Evolutionary conservation across 306 rosid genomes (phyloP).

Genomic region (Amphicarpaea edgeworthii): DNA sequence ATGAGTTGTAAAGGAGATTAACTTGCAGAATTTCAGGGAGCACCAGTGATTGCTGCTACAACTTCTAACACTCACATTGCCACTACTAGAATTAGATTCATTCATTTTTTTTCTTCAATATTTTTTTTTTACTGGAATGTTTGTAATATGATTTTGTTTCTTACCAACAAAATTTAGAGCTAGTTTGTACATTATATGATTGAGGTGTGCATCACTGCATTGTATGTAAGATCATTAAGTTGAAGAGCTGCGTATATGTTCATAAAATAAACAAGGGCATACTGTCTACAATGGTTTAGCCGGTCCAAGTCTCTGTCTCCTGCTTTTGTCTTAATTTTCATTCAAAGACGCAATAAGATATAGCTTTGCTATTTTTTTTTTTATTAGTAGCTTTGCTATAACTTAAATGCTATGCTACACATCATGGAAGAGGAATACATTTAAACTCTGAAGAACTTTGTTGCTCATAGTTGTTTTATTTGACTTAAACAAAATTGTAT

Average conservation of each 20-base stretch:
- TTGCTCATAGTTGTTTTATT: no score
- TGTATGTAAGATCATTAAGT: conserved; percentile 16
- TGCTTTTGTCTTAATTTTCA: neutral
- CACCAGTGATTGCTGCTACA: conserved; percentile 43
- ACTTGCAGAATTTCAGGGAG: conserved; percentile 37
- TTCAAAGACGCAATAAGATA: neutral
- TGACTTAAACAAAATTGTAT: no score
- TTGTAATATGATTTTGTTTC: conserved; percentile 32
- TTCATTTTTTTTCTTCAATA: conserved; percentile 21
- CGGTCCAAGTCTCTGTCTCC: neutral
- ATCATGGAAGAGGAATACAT: neutral
- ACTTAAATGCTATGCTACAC: neutral
- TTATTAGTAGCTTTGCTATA: conserved; percentile 11
- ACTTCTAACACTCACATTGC: conserved; percentile 39
- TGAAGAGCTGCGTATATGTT: neutral
- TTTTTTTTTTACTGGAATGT: neutral
- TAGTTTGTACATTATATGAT: conserved; percentile 22
- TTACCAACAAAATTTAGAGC: conserved; percentile 39
- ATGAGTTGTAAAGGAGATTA: conserved; percentile 45
- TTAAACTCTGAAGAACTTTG: no score
- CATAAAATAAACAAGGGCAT: conserved; percentile 14
- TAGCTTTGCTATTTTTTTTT: neutral
- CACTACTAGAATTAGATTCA: conserved; percentile 35
- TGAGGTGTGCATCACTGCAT: conserved; percentile 48
- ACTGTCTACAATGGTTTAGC: neutral